Evolutionary conservation across 1,284 basidiomycete species (phyloP).

Genomic region (Inonotus obliquus): DNA sequence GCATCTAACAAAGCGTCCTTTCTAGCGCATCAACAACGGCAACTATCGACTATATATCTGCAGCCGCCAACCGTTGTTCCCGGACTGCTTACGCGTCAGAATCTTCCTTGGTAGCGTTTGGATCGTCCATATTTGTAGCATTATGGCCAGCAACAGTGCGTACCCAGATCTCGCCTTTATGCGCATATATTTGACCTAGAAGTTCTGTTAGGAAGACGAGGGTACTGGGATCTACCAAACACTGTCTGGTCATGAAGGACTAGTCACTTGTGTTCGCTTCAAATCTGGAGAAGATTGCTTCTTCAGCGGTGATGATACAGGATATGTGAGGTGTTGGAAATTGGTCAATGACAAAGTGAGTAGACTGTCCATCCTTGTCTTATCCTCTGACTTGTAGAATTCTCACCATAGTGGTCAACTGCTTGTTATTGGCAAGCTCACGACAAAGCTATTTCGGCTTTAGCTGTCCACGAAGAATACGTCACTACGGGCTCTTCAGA

Average conservation of each 20-base stretch:
- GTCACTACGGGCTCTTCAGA: constrained; percentile 82
- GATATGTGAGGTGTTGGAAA: constrained; percentile 54
- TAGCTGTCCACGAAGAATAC: constrained; percentile 44
- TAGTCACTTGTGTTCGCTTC: constrained; percentile 77
- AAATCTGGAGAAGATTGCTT: constrained; percentile 37
- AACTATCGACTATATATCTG: constrained; percentile 57
- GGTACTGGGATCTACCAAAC: constrained; percentile 62
- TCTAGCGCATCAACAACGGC: constrained; percentile 18
- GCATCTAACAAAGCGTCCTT: constrained; percentile 20
- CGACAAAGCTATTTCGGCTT: constrained; percentile 58
- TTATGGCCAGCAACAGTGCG: constrained; percentile 68
- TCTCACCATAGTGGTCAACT: constrained; percentile 47
- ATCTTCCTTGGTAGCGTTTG: constrained; percentile 68
- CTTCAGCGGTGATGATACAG: constrained; percentile 72
- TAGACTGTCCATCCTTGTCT: constrained; percentile 20
- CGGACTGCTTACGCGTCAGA: constrained; percentile 56
- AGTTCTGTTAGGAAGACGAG: constrained; percentile 35
- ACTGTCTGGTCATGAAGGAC: constrained; percentile 66
- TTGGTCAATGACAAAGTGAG: constrained; percentile 37
- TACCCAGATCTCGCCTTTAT: constrained; percentile 7
- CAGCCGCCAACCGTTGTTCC: constrained; percentile 73
- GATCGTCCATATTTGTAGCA: constrained; percentile 69
- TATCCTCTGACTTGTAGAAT: constrained; percentile 18
- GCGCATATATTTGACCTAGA: constrained; percentile 12
- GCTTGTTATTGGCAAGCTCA: constrained; percentile 54